phyloP scores from a whole-genome alignment of 768 basidiomycete species.

The Serendipita sp. region DNA sequence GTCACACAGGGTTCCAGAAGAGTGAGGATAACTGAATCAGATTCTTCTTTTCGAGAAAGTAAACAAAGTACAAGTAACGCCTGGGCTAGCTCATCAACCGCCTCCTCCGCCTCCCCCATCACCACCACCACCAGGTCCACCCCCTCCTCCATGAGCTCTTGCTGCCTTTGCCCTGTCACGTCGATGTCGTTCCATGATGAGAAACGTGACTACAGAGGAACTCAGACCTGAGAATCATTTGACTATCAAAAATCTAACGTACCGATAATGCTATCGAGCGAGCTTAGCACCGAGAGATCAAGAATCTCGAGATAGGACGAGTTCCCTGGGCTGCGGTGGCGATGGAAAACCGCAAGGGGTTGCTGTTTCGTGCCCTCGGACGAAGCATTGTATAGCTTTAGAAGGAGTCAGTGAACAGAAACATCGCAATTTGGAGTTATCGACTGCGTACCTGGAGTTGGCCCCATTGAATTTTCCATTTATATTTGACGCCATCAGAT shows the following conservation, averaged over 20 bases:
- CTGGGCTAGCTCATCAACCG: too few species aligned
- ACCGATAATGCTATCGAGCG: background rate
- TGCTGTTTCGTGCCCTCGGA: background rate
- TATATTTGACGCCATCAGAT: background rate
- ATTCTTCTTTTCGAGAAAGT: too few species aligned
- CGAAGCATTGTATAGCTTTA: background rate
- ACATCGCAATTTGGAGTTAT: background rate
- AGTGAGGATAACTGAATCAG: too few species aligned
- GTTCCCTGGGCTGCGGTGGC: background rate
- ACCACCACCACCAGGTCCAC: too few species aligned
- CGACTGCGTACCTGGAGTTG: background rate
- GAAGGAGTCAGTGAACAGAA: background rate
- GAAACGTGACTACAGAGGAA: background rate
- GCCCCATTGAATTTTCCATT: background rate
- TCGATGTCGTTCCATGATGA: background rate
- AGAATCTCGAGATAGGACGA: background rate
- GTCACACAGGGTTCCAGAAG: too few species aligned
- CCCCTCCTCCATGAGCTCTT: too few species aligned
- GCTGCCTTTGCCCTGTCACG: background rate
- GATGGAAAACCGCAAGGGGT: background rate
- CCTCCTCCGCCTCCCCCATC: too few species aligned
- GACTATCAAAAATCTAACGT: background rate
- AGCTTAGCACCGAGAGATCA: background rate
- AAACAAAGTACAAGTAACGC: too few species aligned
- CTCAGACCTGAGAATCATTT: background rate